Base-by-base conservation (phyloP, 352 stramenopile genomes). In the Pythium volutum region DNA sequence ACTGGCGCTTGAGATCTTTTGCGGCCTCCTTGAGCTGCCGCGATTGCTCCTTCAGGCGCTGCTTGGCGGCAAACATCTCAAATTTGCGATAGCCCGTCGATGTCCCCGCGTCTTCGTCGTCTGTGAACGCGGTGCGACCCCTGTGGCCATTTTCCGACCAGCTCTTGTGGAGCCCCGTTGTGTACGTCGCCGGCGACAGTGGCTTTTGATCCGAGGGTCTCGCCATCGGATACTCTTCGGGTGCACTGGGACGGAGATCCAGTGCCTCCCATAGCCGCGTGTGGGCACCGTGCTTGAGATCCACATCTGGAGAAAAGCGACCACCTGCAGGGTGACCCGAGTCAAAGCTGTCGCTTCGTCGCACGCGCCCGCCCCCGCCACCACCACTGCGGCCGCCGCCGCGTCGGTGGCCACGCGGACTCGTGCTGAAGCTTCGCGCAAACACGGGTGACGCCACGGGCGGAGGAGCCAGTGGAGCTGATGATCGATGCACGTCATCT, bases 271-370 rank as follows among this genome's bases (percentile, higher is more conserved):
- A 81, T 46, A 85, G 71, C 14, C 59, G 71, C 50, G 69, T 78
- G 54, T 87, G 77, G 9, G 68, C 71, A 11, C 67, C 59, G 20
- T 75, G 64, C 26, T 77, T 78, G 31, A 71, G 46, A 59, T 75
- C 42, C 1, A 58, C 48, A 29, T 74, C 64, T 5, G 42, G 55
- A 25, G 62, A 54, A 39, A 66, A 34, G 34, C 46, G 49, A 18
- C 41, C 25, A 8, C 20, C 46, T 1, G 15, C 25, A 6, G 50
- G 49, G 5, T 62, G 57, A 1, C 78, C 55, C 9, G 73, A 78
- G 43, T 83, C 76, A 26, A 87, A 87, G 51, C 77, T 87, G 31
- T 85, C 80, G 20, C 65, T 72, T 3, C 77, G 74, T 39, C 55
- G 46, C n/a, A 56, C 25, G 12, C 48, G 55, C 9, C 47, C 31